Base-by-base conservation (phyloP, 73 alveolate genomes). In the Symbiodinium pilosum region DNA sequence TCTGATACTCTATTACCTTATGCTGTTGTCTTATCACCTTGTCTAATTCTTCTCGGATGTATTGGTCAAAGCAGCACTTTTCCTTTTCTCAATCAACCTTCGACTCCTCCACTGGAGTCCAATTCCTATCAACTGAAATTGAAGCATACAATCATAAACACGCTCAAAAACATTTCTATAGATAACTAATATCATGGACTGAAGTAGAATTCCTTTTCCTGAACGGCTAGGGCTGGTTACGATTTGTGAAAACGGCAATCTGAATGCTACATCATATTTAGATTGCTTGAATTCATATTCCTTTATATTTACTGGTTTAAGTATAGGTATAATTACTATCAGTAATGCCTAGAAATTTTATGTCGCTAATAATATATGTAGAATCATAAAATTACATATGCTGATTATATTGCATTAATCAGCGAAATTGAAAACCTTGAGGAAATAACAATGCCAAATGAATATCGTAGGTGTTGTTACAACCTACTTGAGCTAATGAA, bases 151-250 rank as follows among this genome's bases (percentile, higher is more conserved):
- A 83, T 2, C 24, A 84, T 42, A 84, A 0, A 84, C 28, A 0
- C 93, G 0, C 5, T 42, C 52, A 84, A 84, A 84, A 9, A 84
- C 93, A 11, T 34, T 16, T 44, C 73, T 84, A 43, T 83, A 83
- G 0, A 83, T 40, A n/a, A 40, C 89, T 11, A 83, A 20, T 40
- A 83, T 28, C 89, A 83, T 41, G 7, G 52, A 40, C 14, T 39
- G 52, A 34, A 83, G 89, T 83, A 84, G 42, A 24, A 84, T 44
- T n/a, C 73, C 41, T 43, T 84, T 84, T 84, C 93, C 93, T 84
- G 93, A 84, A 41, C 93, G 75, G 2, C 73, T 41, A 0, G 93
- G 93, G 42, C 93, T 75, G 39, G 73, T 84, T 41, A 84, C 43
- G 0, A 84, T 84, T 43, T 42, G 71, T 28, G 32, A 2, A 44